These are phyloP conservation scores for Dimocarpus longan DNA, from an alignment of 345 rosid genomes.

Conservation along the genomic window DNA sequence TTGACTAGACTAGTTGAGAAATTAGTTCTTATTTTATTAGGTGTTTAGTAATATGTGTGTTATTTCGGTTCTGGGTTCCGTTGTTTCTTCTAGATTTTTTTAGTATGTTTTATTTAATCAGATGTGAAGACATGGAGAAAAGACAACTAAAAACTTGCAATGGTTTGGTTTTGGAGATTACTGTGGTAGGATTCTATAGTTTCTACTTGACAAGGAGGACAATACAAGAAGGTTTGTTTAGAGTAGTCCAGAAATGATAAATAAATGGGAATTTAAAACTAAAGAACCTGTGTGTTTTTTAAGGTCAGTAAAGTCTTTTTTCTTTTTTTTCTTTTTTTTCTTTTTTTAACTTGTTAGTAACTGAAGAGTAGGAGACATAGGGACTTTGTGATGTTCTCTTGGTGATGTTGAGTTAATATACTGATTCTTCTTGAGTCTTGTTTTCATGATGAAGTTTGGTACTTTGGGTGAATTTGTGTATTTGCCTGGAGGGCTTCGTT, in stretches of 20 bases:
- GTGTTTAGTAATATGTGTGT: background rate
- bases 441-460: background rate
- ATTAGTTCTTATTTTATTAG: background rate
- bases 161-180: slow-evolving; percentile 20
- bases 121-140: slow-evolving; percentile 5
- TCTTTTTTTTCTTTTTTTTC: background rate
- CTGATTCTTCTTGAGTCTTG: background rate
- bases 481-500: background rate
- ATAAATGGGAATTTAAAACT: background rate
- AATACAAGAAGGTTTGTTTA: slow-evolving; percentile 11
- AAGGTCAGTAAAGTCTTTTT: background rate
- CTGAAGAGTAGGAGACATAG: background rate
- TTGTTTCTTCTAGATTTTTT: background rate
- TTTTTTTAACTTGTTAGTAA: background rate
- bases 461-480: slow-evolving; percentile 2
- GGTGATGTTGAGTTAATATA: slow-evolving; percentile 1
- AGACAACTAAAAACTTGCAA: slow-evolving; percentile 12
- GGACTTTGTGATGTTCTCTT: background rate
- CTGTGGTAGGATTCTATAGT: slow-evolving; percentile 31
- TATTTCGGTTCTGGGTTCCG: background rate
- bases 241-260: slow-evolving; percentile 15
- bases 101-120: slow-evolving; percentile 15
- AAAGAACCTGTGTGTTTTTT: background rate
- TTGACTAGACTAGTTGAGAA: slow-evolving; percentile 14
- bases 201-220: slow-evolving; percentile 26